Percentiles rank a stretch among this genome's conserved stretches.
phyloP scores from a whole-genome alignment of 768 basidiomycete species.

The Cubamyces lactineus region DNA sequence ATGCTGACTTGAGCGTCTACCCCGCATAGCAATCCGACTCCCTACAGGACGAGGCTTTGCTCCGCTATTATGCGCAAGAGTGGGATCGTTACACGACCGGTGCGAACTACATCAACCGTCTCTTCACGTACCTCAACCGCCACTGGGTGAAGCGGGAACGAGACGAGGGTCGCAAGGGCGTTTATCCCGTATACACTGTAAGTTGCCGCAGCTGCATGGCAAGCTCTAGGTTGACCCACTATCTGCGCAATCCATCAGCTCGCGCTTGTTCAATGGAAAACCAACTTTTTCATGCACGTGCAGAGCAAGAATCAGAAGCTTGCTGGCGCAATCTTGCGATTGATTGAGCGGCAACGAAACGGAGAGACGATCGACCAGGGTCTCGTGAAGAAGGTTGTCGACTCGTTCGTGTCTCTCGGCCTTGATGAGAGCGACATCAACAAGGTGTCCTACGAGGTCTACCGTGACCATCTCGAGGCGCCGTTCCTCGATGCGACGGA shows the following conservation, averaged over 20 bases:
- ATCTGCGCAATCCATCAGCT: constrained; percentile 50
- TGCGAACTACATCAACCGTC: constrained; percentile 94
- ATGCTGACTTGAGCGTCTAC: constrained; percentile 13
- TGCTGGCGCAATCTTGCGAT: constrained; percentile 81
- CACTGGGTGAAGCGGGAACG: constrained; percentile 99
- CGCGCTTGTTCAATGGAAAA: constrained; percentile 95
- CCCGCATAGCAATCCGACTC: constrained; percentile 67
- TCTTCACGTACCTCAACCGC: constrained; percentile 97
- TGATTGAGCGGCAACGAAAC: constrained; percentile 93
- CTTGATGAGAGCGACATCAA: constrained; percentile 91
- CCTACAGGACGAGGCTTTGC: constrained; percentile 83
- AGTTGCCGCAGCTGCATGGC: constrained; percentile 34
- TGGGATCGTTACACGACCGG: constrained; percentile 98
- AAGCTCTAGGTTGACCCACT: neutral
- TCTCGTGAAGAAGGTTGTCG: constrained; percentile 91
- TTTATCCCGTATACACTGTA: constrained; percentile 96
- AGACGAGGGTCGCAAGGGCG: constrained; percentile 93
- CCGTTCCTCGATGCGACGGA: constrained; percentile 91
- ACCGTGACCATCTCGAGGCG: constrained; percentile 86
- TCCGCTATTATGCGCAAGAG: constrained; percentile 89
- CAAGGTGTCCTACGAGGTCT: constrained; percentile 91
- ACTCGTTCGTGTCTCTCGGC: constrained; percentile 93
- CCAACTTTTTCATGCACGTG: constrained; percentile 86
- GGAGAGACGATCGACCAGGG: constrained; percentile 93
- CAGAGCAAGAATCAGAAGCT: constrained; percentile 83